Evolutionary conservation across 139 green algal genomes (phyloP), one percentile per base, ranked within the genome.

Genomic region (Coccomyxa sp.): DNA sequence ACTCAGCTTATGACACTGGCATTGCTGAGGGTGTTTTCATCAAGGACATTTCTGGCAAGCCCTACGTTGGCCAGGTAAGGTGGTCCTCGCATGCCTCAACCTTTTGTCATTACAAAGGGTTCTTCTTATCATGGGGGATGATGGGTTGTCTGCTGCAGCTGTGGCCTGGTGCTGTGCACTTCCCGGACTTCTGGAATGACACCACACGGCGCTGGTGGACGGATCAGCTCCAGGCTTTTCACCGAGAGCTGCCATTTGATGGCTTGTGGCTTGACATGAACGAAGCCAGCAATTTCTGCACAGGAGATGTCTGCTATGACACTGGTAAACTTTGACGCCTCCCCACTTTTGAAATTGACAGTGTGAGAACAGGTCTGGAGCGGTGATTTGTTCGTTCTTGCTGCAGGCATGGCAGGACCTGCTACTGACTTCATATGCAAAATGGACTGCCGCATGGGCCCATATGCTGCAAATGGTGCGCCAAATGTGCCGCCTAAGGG

Each of bases 231-330:
- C 51, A 66, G 16, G 81, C 67, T 32, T 83, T 83, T 25, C 81
- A 90, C 32, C 59, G 77, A 21, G 21, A 87, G 67, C 66, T 90
- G 57, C 80, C 88, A 25, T 96, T 88, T 82, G 89, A 94, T 45
- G 93, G 79, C 60, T 12, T 77, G 14, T 79, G 67, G 92, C 90
- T 95, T 3, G 93, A 96, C 88, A 96, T 96, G 93, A 92, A 96
- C 67, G 93, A 96, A 79, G 79, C 86, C 13, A 91, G 85, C 60
- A 96, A 96, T 84, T 95, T 96, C 82, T 95, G 92, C 80, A 89
- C 80, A 0, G 92, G 79, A 11, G 79, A 82, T 27, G 58, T 82
- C 23, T 82, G 79, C 79, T 77, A 31, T 18, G 71, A 71, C 63
- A 71, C 18, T 71, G 63, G 63, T 25, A 71, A 28, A 25, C 63